Conservation (phyloP, 2,329 filamentous ascomycete genomes). For the Fusarium robinianum region DNA sequence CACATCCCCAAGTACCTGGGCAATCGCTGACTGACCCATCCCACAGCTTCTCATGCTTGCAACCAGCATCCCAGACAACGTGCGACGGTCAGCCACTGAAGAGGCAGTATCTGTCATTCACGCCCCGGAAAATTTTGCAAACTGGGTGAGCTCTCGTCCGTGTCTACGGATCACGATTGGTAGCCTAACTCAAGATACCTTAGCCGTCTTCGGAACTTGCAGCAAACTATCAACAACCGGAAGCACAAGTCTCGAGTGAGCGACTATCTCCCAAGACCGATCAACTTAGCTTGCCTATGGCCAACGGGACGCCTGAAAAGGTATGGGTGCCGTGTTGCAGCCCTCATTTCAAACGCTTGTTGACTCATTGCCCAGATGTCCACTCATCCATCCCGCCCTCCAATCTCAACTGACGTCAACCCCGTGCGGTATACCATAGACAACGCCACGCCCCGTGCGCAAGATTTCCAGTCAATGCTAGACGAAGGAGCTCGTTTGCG, state of each 20-base stretch:
- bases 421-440: constrained; percentile 68
- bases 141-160: constrained; percentile 64
- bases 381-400: constrained; percentile 62
- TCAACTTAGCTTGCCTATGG: constrained; percentile 34
- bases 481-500: constrained; percentile 59
- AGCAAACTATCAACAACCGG: constrained; percentile 42
- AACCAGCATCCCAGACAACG: constrained; percentile 60
- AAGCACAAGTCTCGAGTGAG: constrained; percentile 42
- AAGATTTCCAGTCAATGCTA: constrained; percentile 77
- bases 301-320: constrained; percentile 29
- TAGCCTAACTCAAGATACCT: constrained; percentile 1
- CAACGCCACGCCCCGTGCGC: constrained; percentile 77
- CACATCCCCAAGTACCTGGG: background rate
- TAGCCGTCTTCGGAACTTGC: constrained; percentile 51
- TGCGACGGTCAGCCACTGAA: constrained; percentile 67
- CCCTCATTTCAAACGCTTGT: constrained; percentile 1
- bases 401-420: constrained; percentile 75
- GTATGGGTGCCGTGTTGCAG: constrained; percentile 21
- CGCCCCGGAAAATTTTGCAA: constrained; percentile 79
- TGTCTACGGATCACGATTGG: background rate
- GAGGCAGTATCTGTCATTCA: constrained; percentile 91
- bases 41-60: constrained; percentile 56
- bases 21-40: constrained; percentile 19
- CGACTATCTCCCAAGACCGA: constrained; percentile 46
- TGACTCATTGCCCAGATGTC: constrained; percentile 19